A percentile compares a stretch with the other conserved stretches of the same genome.
phyloP scores from a whole-genome alignment of 2,329 filamentous ascomycete genomes.

The Westerdykella aurantiaca region DNA sequence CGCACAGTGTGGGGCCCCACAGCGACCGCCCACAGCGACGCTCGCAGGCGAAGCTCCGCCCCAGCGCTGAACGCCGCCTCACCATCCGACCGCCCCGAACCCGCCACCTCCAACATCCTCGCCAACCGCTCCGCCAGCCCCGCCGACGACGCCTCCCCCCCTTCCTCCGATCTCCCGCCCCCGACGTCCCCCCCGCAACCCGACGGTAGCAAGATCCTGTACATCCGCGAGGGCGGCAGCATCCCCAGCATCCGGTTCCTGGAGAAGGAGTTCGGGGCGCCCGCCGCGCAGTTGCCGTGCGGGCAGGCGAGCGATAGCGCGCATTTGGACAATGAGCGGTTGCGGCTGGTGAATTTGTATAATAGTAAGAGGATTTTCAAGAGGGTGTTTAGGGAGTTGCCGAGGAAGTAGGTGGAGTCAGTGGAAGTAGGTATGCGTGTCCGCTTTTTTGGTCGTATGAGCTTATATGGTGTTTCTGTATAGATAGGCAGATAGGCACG shows the following conservation, averaged over 20 bases:
- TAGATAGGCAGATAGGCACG: too few relatives aligned
- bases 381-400: constrained; percentile 69
- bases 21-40: constrained; percentile 9
- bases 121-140: constrained; percentile 38
- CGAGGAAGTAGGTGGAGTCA: constrained; percentile 26
- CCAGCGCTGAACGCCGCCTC: constrained; percentile 7
- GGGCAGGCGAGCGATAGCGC: constrained; percentile 92
- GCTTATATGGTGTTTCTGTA: too few relatives aligned
- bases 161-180: background rate
- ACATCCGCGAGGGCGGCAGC: constrained; percentile 91
- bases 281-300: constrained; percentile 87
- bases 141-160: background rate
- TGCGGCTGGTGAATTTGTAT: constrained; percentile 78
- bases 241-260: constrained; percentile 92
- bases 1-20: constrained; percentile 73
- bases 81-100: constrained; percentile 19
- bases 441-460: too few relatives aligned
- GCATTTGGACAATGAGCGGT: constrained; percentile 91
- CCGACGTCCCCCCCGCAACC: background rate
- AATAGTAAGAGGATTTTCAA: constrained; percentile 91
- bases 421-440: too few relatives aligned
- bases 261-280: constrained; percentile 88
- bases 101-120: constrained; percentile 49
- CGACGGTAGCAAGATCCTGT: constrained; percentile 60
- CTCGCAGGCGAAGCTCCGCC: constrained; percentile 23